phyloP scores from a whole-genome alignment of 139 green algal species.

The Tetratostichococcus sp. region DNA sequence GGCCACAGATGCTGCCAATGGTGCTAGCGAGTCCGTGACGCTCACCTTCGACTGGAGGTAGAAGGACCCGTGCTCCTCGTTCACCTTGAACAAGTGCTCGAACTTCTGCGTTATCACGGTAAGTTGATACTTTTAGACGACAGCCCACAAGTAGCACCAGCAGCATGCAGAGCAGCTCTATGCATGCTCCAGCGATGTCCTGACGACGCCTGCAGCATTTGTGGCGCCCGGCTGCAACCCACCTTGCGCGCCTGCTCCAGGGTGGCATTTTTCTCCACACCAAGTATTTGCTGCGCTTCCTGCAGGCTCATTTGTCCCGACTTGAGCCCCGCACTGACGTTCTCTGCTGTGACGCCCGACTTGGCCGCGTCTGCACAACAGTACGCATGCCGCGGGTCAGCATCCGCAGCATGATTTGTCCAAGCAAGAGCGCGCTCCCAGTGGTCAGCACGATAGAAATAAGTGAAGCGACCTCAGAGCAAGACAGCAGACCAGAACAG shows the following conservation, averaged over 20 bases:
- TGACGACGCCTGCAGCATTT: not conserved
- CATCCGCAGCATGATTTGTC: too few species aligned
- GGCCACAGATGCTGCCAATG: too few species aligned
- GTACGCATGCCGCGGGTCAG: too few species aligned
- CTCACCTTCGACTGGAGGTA: slow-evolving; percentile 89
- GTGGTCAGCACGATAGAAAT: too few species aligned
- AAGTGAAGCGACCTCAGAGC: too few species aligned
- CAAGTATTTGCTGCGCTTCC: slow-evolving; percentile 79
- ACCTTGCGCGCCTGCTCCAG: slow-evolving; percentile 81
- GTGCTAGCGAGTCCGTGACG: not conserved
- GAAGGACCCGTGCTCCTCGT: slow-evolving; percentile 86
- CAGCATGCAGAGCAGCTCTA: too few species aligned
- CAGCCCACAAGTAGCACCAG: too few species aligned
- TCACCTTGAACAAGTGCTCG: slow-evolving; percentile 74
- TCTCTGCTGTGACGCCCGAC: slow-evolving; percentile 67
- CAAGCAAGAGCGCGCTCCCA: too few species aligned
- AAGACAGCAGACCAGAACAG: not conserved
- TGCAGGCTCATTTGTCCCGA: slow-evolving; percentile 59
- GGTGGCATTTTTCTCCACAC: slow-evolving; percentile 42
- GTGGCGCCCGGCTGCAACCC: not conserved
- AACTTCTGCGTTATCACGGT: slow-evolving; percentile 71
- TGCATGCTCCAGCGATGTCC: not conserved
- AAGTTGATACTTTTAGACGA: too few species aligned
- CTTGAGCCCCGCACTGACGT: slow-evolving; percentile 28
- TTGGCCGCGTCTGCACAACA: slow-evolving; percentile 66